phyloP scores from a whole-genome alignment of 2,329 filamentous ascomycete species.

The Trichophyton mentagrophytes region DNA sequence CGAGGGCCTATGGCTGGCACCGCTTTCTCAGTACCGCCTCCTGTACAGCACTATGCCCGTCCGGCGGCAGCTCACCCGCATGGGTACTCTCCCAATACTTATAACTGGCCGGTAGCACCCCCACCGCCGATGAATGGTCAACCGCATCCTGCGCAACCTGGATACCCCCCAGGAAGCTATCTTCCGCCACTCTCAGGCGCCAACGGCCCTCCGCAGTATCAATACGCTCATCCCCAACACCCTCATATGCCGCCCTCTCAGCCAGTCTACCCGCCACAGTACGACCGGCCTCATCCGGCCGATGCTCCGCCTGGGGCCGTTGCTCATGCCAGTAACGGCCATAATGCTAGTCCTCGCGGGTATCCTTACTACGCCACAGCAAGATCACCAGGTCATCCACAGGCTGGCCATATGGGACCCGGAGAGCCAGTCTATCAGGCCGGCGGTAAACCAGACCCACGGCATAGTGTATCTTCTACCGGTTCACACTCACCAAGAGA shows the following conservation, averaged over 20 bases:
- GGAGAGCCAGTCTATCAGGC: slow-evolving; percentile 3
- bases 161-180: slow-evolving; percentile 24
- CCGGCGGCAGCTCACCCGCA: slow-evolving; percentile 28
- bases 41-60: slow-evolving; percentile 43
- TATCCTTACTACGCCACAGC: slow-evolving; percentile 19
- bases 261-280: slow-evolving; percentile 19
- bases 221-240: slow-evolving; percentile 25
- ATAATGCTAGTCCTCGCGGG: slow-evolving; percentile 13
- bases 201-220: slow-evolving; percentile 18
- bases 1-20: slow-evolving; percentile 54
- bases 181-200: slow-evolving; percentile 24
- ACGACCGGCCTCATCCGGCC: slow-evolving; percentile 23
- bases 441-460: slow-evolving; percentile 2
- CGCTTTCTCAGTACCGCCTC: slow-evolving; percentile 39
- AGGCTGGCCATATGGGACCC: not conserved
- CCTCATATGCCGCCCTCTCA: slow-evolving; percentile 19
- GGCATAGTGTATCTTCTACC: not conserved
- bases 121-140: slow-evolving; percentile 35
- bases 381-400: slow-evolving; percentile 12
- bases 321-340: slow-evolving; percentile 14
- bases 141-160: slow-evolving; percentile 24
- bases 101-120: slow-evolving; percentile 25
- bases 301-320: slow-evolving; percentile 21
- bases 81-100: slow-evolving; percentile 27
- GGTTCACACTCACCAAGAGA: not conserved